A percentile compares a stretch with the other conserved stretches of the same genome.
Conservation (phyloP, 2,329 filamentous ascomycete species). For the Cadophora sp. region DNA sequence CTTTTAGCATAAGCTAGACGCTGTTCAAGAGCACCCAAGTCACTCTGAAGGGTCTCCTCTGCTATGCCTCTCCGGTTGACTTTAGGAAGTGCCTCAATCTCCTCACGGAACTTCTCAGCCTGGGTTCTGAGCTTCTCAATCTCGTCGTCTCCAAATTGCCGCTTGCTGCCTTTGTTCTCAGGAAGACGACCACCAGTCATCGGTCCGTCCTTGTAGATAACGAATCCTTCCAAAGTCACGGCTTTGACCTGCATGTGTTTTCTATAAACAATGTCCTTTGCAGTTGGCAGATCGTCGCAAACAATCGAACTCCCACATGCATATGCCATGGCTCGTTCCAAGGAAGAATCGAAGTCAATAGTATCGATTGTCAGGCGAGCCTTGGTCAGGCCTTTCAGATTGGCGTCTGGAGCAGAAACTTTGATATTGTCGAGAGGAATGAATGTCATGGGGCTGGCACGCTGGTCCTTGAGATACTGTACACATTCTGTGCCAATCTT, state of each 20-base stretch:
- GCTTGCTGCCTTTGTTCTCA: slow-evolving; percentile 74
- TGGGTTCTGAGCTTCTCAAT: slow-evolving; percentile 83
- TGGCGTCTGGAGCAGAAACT: slow-evolving; percentile 87
- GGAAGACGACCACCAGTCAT: slow-evolving; percentile 95
- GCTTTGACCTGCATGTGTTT: slow-evolving; percentile 87
- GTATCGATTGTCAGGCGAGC: slow-evolving; percentile 93
- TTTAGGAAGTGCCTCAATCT: slow-evolving; percentile 81
- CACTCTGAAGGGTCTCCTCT: slow-evolving; percentile 82
- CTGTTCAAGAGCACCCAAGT: slow-evolving; percentile 81
- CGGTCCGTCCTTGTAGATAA: slow-evolving; percentile 94
- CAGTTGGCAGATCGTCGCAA: slow-evolving; percentile 85
- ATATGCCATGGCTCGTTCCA: slow-evolving; percentile 92
- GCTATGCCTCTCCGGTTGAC: slow-evolving; percentile 76
- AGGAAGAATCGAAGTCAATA: slow-evolving; percentile 87
- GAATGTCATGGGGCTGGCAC: slow-evolving; percentile 87
- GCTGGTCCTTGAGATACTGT: slow-evolving; percentile 89
- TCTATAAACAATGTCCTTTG: slow-evolving; percentile 88
- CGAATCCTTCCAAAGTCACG: slow-evolving; percentile 91
- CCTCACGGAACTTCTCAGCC: slow-evolving; percentile 76
- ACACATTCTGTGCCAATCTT: slow-evolving; percentile 95
- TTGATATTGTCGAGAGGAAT: slow-evolving; percentile 98
- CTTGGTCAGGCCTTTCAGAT: slow-evolving; percentile 85
- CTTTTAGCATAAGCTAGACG: slow-evolving; percentile 74
- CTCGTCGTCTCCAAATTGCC: slow-evolving; percentile 88
- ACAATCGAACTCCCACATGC: slow-evolving; percentile 95